Conservation (phyloP, 2,329 filamentous ascomycete genomes). For the Trichoderma koningii region DNA sequence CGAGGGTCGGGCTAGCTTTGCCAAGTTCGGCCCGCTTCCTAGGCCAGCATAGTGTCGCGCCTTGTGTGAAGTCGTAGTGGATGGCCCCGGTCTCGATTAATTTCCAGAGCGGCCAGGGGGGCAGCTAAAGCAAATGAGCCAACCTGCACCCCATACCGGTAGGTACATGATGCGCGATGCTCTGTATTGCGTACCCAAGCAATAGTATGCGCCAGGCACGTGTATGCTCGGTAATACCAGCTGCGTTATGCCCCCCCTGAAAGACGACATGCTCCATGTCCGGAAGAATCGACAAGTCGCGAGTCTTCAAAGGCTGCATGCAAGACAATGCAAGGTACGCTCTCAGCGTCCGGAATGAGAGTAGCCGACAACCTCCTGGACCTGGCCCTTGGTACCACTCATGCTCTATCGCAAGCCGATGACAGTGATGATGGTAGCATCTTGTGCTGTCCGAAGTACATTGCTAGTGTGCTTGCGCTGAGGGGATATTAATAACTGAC, state of each 20-base stretch:
- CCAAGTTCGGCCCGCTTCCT: conserved; percentile 28
- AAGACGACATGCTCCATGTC: conserved; percentile 1
- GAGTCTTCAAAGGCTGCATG: conserved; percentile 3
- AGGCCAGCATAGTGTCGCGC: conserved; percentile 25
- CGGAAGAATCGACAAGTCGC: neutral
- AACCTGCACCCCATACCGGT: conserved; percentile 22
- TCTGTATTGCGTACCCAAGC: neutral
- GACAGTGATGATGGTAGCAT: no score
- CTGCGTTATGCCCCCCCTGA: neutral
- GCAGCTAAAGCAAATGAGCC: conserved; percentile 25
- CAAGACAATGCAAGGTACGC: conserved; percentile 20
- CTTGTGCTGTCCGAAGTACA: neutral
- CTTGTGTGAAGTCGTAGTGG: conserved; percentile 18
- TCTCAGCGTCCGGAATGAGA: neutral
- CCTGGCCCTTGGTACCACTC: neutral
- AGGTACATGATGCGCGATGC: no score
- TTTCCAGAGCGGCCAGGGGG: conserved; percentile 22
- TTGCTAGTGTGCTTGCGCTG: neutral
- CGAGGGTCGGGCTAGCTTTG: conserved; percentile 13
- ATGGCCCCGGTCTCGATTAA: conserved; percentile 23
- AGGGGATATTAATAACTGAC: neutral
- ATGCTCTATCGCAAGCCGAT: neutral
- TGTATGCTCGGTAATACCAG: conserved; percentile 9
- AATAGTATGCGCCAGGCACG: conserved; percentile 2
- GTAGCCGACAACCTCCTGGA: neutral